Evolutionary conservation across 495 filamentous ascomycete species (phyloP).

Genomic region (Aspergillus hancockii): DNA sequence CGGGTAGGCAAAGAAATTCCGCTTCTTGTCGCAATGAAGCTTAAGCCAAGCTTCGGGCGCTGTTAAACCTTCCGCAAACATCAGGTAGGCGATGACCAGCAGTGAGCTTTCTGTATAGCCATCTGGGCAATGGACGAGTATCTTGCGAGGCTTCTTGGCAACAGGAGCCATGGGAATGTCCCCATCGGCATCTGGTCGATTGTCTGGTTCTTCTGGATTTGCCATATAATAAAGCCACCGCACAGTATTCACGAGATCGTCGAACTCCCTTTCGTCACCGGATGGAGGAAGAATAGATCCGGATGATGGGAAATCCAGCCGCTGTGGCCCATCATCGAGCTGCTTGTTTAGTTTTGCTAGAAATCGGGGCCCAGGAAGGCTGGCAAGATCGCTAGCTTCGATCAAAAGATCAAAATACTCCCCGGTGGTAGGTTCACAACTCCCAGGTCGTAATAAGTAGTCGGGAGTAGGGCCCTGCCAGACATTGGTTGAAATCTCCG

Average conservation of each 20-base stretch:
- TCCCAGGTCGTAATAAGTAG: conserved; percentile 35
- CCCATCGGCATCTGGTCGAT: conserved; percentile 55
- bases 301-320: conserved; percentile 88
- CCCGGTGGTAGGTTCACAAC: conserved; percentile 27
- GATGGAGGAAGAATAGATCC: conserved; percentile 83
- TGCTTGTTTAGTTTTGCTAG: conserved; percentile 61
- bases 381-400: conserved; percentile 82
- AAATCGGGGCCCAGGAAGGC: conserved; percentile 55
- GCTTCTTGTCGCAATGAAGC: conserved; percentile 74
- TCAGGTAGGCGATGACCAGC: conserved; percentile 84
- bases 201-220: conserved; percentile 51
- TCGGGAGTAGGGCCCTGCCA: conserved; percentile 91
- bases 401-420: conserved; percentile 70
- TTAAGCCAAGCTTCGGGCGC: conserved; percentile 83
- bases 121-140: conserved; percentile 91
- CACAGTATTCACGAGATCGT: conserved; percentile 80
- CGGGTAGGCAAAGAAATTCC: conserved; percentile 96
- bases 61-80: conserved; percentile 80
- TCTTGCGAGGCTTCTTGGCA: conserved; percentile 52
- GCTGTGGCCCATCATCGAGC: conserved; percentile 55
- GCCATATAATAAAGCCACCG: conserved; percentile 86
- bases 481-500: conserved; percentile 84
- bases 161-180: conserved; percentile 52
- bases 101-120: conserved; percentile 95
- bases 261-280: conserved; percentile 74